Evolutionary conservation across 2,329 filamentous ascomycete genomes (phyloP).

Genomic region (Epichloe glyceriae): DNA sequence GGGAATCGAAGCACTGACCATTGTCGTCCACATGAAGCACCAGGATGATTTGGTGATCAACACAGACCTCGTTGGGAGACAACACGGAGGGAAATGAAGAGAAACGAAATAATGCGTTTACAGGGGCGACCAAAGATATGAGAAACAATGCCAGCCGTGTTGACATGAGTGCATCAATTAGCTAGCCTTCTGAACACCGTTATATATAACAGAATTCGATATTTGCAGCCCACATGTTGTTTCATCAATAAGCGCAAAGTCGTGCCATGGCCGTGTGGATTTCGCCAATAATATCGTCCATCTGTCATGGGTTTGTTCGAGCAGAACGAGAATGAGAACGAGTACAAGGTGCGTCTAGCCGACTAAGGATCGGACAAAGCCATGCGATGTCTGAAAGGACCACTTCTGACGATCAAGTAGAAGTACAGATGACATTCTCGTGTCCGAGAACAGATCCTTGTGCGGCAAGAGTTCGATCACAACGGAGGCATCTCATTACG

Average conservation of each 20-base stretch:
- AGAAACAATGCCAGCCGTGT: not conserved
- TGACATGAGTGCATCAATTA: not conserved
- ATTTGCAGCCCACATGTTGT: too few relatives aligned
- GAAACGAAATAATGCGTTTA: not conserved
- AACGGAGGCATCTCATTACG: too few relatives aligned
- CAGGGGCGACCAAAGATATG: too few relatives aligned
- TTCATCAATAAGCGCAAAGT: too few relatives aligned
- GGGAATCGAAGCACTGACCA: slow-evolving; percentile 35
- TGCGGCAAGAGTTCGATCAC: too few relatives aligned
- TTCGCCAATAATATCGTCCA: too few relatives aligned
- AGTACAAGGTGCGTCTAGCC: not conserved
- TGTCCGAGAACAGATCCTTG: too few relatives aligned
- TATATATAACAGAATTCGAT: too few relatives aligned
- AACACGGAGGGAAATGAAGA: not conserved
- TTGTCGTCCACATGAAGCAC: slow-evolving; percentile 35
- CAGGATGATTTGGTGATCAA: slow-evolving; percentile 40
- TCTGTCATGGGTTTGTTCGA: not conserved
- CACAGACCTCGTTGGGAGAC: slow-evolving; percentile 22
- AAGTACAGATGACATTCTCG: too few relatives aligned
- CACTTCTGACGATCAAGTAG: too few relatives aligned
- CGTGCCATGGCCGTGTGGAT: too few relatives aligned
- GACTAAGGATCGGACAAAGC: not conserved
- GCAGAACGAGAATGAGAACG: not conserved
- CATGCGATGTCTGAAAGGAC: too few relatives aligned
- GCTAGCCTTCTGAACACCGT: not conserved